Evolutionary conservation across 371 early-diverging fungal genomes (phyloP).

Genomic region (Apophysomyces variabilis): DNA sequence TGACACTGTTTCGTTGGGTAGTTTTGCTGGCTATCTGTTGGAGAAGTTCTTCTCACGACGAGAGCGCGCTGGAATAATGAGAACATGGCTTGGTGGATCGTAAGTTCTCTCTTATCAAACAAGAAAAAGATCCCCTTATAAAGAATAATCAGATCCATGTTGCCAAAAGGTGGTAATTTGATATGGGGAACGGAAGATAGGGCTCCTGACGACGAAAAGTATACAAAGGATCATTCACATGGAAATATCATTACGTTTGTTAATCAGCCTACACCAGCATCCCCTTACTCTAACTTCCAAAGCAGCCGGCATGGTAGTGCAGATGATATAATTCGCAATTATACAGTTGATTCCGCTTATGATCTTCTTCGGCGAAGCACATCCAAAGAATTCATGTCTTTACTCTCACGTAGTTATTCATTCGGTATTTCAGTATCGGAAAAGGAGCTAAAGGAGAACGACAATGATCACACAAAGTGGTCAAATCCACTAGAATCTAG

Average conservation of each 20-base stretch:
- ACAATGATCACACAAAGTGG: slow-evolving; percentile 73
- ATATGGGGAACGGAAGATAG: slow-evolving; percentile 77
- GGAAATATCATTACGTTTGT: slow-evolving; percentile 50
- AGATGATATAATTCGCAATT: slow-evolving; percentile 31
- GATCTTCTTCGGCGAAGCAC: slow-evolving; percentile 58
- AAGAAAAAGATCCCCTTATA: not conserved
- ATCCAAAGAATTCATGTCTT: slow-evolving; percentile 49
- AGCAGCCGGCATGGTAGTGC: slow-evolving; percentile 1
- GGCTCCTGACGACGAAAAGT: slow-evolving; percentile 70
- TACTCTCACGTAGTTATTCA: slow-evolving; percentile 65
- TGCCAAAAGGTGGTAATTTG: slow-evolving; percentile 87
- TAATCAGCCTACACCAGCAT: slow-evolving; percentile 17
- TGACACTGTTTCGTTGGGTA: slow-evolving; percentile 86
- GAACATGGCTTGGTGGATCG: slow-evolving; percentile 84
- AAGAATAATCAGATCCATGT: slow-evolving; percentile 47
- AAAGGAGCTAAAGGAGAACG: slow-evolving; percentile 52
- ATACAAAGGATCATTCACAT: slow-evolving; percentile 33
- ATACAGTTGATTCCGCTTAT: slow-evolving; percentile 62
- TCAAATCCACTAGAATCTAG: slow-evolving; percentile 85
- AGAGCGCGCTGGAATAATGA: slow-evolving; percentile 79
- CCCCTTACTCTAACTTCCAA: slow-evolving; percentile 12
- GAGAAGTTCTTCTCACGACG: slow-evolving; percentile 86
- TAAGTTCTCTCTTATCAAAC: not conserved
- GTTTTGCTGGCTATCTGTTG: slow-evolving; percentile 77
- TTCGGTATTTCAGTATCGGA: slow-evolving; percentile 67